phyloP scores from a whole-genome alignment of 2,329 filamentous ascomycete genomes.

The Talaromyces pinophilus region DNA sequence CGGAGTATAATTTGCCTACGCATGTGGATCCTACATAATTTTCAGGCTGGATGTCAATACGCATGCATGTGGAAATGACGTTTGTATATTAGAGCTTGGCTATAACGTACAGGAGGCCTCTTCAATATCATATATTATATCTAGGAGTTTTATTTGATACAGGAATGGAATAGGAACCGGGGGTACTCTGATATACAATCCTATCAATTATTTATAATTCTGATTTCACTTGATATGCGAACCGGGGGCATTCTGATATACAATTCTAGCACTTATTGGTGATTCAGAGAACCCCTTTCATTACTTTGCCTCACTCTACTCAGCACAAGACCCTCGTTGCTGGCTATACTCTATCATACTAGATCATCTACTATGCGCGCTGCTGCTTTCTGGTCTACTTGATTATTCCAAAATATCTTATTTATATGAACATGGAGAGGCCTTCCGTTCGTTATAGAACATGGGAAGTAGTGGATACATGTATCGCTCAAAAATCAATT shows the following conservation, averaged over 20 bases:
- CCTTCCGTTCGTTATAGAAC: background rate
- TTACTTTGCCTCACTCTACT: no score
- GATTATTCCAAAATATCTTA: no score
- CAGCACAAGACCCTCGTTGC: background rate
- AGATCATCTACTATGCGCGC: background rate
- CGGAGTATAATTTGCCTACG: slow-evolving; percentile 46
- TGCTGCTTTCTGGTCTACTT: background rate
- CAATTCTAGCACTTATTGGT: background rate
- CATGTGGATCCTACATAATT: slow-evolving; percentile 29
- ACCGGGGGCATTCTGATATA: background rate
- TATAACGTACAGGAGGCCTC: background rate
- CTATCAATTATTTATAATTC: background rate
- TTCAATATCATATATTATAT: background rate
- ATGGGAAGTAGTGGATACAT: no score
- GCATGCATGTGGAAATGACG: background rate
- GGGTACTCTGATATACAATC: background rate
- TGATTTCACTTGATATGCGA: background rate
- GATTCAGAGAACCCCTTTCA: background rate
- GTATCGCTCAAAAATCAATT: background rate
- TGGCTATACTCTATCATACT: background rate
- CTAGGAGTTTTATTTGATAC: background rate
- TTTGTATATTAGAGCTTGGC: background rate
- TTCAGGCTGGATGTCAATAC: background rate
- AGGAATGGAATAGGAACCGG: background rate
- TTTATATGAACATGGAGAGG: background rate